Percentiles rank a stretch among this genome's conserved stretches.
Conservation (phyloP, 1,284 basidiomycete genomes). For the Apiotrichum domesticum region DNA sequence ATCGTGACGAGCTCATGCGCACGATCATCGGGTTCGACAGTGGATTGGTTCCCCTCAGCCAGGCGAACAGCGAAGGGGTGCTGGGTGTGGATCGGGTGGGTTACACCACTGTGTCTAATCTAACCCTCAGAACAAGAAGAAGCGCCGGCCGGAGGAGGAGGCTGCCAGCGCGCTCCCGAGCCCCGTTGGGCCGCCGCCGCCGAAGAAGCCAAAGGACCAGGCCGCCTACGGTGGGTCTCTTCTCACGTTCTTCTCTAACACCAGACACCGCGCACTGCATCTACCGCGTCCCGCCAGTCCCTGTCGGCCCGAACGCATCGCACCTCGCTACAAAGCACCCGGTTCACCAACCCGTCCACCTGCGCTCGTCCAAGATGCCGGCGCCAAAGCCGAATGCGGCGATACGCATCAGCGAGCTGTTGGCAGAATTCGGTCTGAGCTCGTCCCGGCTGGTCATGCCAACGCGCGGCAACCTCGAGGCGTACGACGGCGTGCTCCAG, state of each 20-base stretch:
- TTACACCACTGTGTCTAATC: neutral
- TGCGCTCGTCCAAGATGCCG: slow-evolving; percentile 77
- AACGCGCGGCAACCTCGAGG: slow-evolving; percentile 67
- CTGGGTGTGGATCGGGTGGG: slow-evolving; percentile 40
- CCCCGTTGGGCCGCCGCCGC: slow-evolving; percentile 21
- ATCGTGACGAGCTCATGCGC: slow-evolving; percentile 83
- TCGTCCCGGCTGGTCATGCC: slow-evolving; percentile 83
- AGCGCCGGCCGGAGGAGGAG: slow-evolving; percentile 38
- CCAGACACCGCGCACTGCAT: slow-evolving; percentile 40
- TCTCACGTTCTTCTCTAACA: neutral
- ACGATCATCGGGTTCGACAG: slow-evolving; percentile 78
- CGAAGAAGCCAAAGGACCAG: slow-evolving; percentile 35
- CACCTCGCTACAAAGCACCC: slow-evolving; percentile 38
- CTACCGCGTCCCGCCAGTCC: slow-evolving; percentile 32
- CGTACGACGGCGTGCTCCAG: slow-evolving; percentile 65
- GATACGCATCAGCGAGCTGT: slow-evolving; percentile 62
- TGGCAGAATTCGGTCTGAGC: slow-evolving; percentile 69
- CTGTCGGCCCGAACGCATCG: slow-evolving; percentile 23
- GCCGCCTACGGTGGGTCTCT: slow-evolving; percentile 3
- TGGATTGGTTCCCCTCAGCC: slow-evolving; percentile 60
- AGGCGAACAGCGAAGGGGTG: slow-evolving; percentile 34
- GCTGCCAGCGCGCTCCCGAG: slow-evolving; percentile 9
- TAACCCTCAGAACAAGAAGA: slow-evolving; percentile 39
- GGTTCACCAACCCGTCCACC: slow-evolving; percentile 62
- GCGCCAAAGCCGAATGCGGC: slow-evolving; percentile 66